These are phyloP conservation scores for Leccinum broughii DNA, from an alignment of 768 basidiomycete species.

Conservation along the genomic window DNA sequence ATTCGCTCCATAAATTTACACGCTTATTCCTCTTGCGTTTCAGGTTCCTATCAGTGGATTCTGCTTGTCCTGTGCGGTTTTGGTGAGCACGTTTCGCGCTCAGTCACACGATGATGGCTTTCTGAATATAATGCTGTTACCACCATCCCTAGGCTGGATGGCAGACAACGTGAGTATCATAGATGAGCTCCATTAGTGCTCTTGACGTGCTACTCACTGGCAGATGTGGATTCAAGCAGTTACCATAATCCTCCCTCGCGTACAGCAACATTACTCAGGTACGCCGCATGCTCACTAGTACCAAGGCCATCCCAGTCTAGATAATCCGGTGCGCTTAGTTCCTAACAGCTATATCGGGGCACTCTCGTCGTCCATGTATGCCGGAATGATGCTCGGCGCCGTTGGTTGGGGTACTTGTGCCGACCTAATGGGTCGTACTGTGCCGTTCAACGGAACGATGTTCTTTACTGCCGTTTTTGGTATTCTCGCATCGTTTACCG, in stretches of 20 bases:
- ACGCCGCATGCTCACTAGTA: too few relatives aligned
- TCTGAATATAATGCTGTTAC: neutral
- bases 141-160: conserved; percentile 68
- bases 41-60: conserved; percentile 79
- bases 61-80: conserved; percentile 82
- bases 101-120: neutral
- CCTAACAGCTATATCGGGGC: conserved; percentile 75
- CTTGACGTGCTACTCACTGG: conserved; percentile 38
- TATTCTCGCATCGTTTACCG: conserved; percentile 70
- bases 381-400: conserved; percentile 95
- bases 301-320: conserved; percentile 1
- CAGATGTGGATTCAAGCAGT: conserved; percentile 91
- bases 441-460: conserved; percentile 91
- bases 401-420: conserved; percentile 93
- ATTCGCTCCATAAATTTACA: neutral
- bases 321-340: conserved; percentile 44
- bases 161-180: conserved; percentile 75
- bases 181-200: conserved; percentile 2
- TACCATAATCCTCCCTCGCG: conserved; percentile 90
- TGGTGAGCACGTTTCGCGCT: conserved; percentile 51
- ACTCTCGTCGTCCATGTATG: conserved; percentile 87
- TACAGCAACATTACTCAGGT: conserved; percentile 87
- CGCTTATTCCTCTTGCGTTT: neutral
- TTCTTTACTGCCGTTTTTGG: conserved; percentile 91
- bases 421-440: conserved; percentile 82